Evolutionary conservation across 208 protist genomes (phyloP), one percentile per base, ranked within the genome.

Genomic region (Zelonia costaricensis): DNA sequence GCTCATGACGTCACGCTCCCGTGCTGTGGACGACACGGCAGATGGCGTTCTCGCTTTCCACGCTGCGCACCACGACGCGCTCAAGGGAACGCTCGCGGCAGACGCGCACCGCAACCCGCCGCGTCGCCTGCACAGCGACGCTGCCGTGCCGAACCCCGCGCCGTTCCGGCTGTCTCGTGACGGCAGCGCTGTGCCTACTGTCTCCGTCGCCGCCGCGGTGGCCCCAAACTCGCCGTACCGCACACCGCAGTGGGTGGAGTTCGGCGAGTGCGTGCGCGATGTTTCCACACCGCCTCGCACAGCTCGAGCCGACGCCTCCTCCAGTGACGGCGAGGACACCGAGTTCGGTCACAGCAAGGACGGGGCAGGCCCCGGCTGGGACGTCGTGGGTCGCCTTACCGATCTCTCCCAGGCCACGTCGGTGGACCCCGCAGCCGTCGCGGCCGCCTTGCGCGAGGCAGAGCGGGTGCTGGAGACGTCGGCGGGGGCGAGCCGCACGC

Each of bases 41-140:
- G 40, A 46, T 40, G 57, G 82, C 20, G 65, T 80, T 4, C 36
- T 78, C 31, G 70, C 67, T 0, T 74, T 86, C 39, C 83, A 90
- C 52, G 56, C 77, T n/a, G 54, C 28, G 15, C 82, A 76, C 35
- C 75, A 85, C 38, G 70, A 83, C 45, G 66, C 72, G 12, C 55
- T 89, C 43, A 38, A 66, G 23, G 45, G 69, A 33, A 65, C 76
- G 2, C 53, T 82, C 22, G 74, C 58, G 22, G 27, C 45, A 16
- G 66, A 70, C 45, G 12, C 22, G 23, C 39, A 70, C 35, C n/a
- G 52, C 23, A 72, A 60, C 30, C 40, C 62, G 9, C 58, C 56
- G 20, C 56, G 61, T 20, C 40, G 25, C n/a, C 33, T 54, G 5
- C 49, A 18, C 12, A 54, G 28, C 49, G 38, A 43, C 16, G 30